Percentiles rank a stretch among this genome's conserved stretches.
Conservation (phyloP, 2,329 filamentous ascomycete species). For the Paramyrothecium sp. region DNA sequence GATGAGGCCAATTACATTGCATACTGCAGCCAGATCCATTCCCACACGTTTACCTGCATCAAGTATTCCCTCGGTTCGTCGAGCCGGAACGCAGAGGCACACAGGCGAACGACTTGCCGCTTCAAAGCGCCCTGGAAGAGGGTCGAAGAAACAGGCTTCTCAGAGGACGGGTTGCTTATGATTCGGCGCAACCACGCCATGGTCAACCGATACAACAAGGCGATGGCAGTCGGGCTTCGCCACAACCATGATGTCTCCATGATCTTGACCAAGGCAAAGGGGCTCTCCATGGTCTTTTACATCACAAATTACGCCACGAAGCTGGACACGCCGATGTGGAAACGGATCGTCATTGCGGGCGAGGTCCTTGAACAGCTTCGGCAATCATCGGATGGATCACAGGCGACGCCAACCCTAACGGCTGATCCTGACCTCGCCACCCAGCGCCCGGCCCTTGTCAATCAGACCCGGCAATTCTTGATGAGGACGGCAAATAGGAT, state of each 20-base stretch:
- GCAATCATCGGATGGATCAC: background rate
- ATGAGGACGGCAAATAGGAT: conserved; percentile 3
- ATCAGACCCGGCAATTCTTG: too few species aligned
- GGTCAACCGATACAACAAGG: conserved; percentile 6
- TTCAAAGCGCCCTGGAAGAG: conserved; percentile 10
- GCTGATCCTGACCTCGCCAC: background rate
- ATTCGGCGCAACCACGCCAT: conserved; percentile 2
- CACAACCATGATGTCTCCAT: conserved; percentile 8
- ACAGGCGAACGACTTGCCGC: conserved; percentile 2
- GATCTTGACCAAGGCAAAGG: background rate
- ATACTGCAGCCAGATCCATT: conserved; percentile 1
- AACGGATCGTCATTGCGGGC: background rate
- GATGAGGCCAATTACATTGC: conserved; percentile 7
- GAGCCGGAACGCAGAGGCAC: background rate
- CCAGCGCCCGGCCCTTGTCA: background rate
- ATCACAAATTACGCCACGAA: background rate
- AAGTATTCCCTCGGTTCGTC: conserved; percentile 4
- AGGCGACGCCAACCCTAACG: background rate
- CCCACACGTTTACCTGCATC: conserved; percentile 5
- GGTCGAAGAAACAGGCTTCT: background rate
- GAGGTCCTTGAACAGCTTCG: conserved; percentile 4
- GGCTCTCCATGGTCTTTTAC: background rate
- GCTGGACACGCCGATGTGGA: background rate
- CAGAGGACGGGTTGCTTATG: background rate
- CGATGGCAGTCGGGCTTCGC: conserved; percentile 6